Base-by-base conservation (phyloP, 2,329 filamentous ascomycete species). In the Aspergillus sp. region DNA sequence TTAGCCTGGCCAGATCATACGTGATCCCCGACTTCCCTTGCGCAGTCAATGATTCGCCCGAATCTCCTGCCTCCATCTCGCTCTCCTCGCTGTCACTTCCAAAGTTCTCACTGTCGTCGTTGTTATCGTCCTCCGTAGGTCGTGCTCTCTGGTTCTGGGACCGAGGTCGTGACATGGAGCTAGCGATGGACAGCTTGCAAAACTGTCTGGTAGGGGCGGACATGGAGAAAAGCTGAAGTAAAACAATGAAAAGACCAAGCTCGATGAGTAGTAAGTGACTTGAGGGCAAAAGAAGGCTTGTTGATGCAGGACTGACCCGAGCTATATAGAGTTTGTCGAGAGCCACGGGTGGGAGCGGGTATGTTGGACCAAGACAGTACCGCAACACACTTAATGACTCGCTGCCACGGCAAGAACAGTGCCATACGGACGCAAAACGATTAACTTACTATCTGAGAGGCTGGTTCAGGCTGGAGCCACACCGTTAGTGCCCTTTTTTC, bases 161-260 rank as follows among this genome's bases (percentile, higher is more conserved):
- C 47, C 67, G 71, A 56, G 66, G 65, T 52, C 62, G 66, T 56
- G 72, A 63, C 71, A 78, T 74, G 50, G 68, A 67, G 55, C 65
- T 69, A 61, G 69, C 70, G 60, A 79, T 74, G 55, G 75, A 77
- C 58, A 78, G 71, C 63, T 68, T 71, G 59, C 68, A 69, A 47
- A 79, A 71, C 64, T 77, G 69, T 59, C 69, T 73, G 42, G 74
- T 76, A 58, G 77, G 76, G 56, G 75, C 66, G 64, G 75, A 75
- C 76, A 78, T 78, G 50, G n/a, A 55, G 51, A 55, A 60, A 58
- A 54, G 61, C 61, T 50, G 24, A 29, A 52, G 54, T n/a, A 24
- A 52, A 47, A 11, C 22, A 22, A 16, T 10, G 12, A 14, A 10
- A 22, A 14, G 18, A 47, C 2, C 45, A 24, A 47, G 9, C 7